Conservation (phyloP, 164 flowering plant genomes). For the Stephania cephalantha region DNA sequence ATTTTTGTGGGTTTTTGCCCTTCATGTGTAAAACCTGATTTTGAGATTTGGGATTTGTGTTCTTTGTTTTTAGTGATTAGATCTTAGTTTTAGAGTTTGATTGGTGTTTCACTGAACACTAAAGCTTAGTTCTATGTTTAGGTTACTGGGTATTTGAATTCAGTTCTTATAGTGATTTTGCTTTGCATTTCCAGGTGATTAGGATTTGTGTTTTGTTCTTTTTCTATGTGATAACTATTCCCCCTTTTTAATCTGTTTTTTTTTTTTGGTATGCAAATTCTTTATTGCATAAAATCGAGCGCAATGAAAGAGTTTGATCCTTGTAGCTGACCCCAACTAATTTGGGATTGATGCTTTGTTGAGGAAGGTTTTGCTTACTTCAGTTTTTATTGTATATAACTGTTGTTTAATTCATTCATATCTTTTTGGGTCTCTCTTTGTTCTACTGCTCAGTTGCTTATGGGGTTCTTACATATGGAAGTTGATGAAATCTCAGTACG, state of each 20-base stretch:
- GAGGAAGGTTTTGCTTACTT: not conserved
- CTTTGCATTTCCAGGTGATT: not conserved
- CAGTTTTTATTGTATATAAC: not conserved
- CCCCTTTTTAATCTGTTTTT: not conserved
- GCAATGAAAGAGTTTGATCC: not conserved
- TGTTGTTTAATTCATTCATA: not conserved
- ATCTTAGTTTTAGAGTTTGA: no score
- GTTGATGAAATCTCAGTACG: slow-evolving; percentile 5
- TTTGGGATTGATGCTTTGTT: not conserved
- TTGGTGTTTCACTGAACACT: no score
- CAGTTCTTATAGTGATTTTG: slow-evolving; percentile 6
- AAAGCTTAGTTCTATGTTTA: no score
- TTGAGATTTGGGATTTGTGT: no score
- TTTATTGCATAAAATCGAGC: not conserved
- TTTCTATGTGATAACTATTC: not conserved
- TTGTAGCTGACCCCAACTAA: not conserved
- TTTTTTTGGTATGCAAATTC: not conserved
- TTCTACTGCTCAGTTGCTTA: slow-evolving; percentile 1
- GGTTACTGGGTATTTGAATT: not conserved
- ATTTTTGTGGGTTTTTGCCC: no score
- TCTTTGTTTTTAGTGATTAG: no score
- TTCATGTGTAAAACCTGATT: no score
- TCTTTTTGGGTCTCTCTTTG: not conserved
- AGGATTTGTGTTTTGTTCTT: slow-evolving; percentile 7
- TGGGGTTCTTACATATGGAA: not conserved